Conservation (phyloP, 208 protist species). For the Spironucleus salmonicida region DNA sequence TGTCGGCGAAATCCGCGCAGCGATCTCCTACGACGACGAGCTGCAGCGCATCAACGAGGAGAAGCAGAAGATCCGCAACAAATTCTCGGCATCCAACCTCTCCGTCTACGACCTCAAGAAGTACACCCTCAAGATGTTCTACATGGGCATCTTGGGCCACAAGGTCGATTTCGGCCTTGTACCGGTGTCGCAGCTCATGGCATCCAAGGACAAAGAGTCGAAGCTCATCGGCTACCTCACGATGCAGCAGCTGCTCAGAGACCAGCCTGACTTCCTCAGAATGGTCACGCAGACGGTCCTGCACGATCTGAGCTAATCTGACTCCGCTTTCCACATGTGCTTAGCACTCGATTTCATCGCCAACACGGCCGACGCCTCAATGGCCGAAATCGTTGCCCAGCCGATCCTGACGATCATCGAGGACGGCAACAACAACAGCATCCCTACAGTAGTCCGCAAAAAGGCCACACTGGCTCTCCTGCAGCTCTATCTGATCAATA, state of each 20-base stretch:
- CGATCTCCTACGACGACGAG: constrained; percentile 68
- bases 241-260: constrained; percentile 75
- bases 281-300: constrained; percentile 87
- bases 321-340: constrained; percentile 66
- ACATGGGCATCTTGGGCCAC: constrained; percentile 96
- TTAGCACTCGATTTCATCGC: constrained; percentile 83
- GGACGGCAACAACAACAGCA: constrained; percentile 42
- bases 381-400: constrained; percentile 78
- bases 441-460: constrained; percentile 71
- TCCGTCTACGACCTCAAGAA: constrained; percentile 86
- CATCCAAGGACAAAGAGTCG: constrained; percentile 66
- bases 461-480: constrained; percentile 87
- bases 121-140: constrained; percentile 98
- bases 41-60: constrained; percentile 82
- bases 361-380: constrained; percentile 84
- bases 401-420: constrained; percentile 78
- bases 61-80: constrained; percentile 86
- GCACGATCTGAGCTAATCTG: constrained; percentile 70
- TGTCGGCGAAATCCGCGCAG: constrained; percentile 18
- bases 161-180: constrained; percentile 97
- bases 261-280: constrained; percentile 81
- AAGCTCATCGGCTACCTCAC: constrained; percentile 92
- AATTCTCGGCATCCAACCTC: constrained; percentile 68
- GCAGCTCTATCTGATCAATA: constrained; percentile 76
- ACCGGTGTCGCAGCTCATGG: constrained; percentile 86